Percentiles rank a stretch among this genome's conserved stretches.
phyloP scores from a whole-genome alignment of 1,284 basidiomycete species.

The Apiotrichum gamsii region DNA sequence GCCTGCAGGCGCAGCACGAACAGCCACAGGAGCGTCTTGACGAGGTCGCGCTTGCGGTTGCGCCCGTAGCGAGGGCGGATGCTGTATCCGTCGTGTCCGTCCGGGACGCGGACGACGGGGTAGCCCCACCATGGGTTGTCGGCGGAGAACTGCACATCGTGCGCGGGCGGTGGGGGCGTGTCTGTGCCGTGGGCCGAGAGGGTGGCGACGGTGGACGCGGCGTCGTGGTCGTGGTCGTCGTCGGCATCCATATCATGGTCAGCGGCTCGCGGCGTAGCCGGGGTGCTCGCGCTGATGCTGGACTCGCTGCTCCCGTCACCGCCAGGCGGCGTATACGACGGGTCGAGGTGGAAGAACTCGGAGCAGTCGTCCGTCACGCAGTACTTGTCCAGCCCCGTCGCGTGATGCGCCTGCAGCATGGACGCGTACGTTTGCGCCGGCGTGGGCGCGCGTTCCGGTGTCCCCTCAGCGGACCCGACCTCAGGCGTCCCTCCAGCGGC shows the following conservation, averaged over 20 bases:
- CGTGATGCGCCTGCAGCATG: slow-evolving; percentile 37
- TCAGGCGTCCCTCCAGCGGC: too few relatives aligned
- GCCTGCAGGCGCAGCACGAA: slow-evolving; percentile 43
- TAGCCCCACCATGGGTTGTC: slow-evolving; percentile 47
- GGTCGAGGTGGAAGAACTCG: neutral
- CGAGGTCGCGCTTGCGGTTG: slow-evolving; percentile 45
- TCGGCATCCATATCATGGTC: too few relatives aligned
- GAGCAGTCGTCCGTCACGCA: slow-evolving; percentile 6
- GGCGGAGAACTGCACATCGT: slow-evolving; percentile 14
- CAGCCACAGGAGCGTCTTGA: slow-evolving; percentile 46
- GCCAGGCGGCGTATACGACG: neutral
- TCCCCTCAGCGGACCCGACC: neutral
- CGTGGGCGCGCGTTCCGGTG: slow-evolving; percentile 1
- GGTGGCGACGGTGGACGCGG: neutral
- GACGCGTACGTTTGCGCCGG: slow-evolving; percentile 32
- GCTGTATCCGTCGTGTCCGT: slow-evolving; percentile 12
- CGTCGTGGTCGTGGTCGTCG: neutral
- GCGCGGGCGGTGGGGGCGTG: neutral
- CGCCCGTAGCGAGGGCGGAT: slow-evolving; percentile 40
- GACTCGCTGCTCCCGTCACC: too few relatives aligned
- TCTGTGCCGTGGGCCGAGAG: neutral
- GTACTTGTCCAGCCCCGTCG: slow-evolving; percentile 28
- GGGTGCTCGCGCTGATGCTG: neutral
- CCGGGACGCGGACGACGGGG: slow-evolving; percentile 32
- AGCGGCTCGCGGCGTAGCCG: too few relatives aligned